Conservation (phyloP, 495 filamentous ascomycete species). For the Haplographium delicatum region DNA sequence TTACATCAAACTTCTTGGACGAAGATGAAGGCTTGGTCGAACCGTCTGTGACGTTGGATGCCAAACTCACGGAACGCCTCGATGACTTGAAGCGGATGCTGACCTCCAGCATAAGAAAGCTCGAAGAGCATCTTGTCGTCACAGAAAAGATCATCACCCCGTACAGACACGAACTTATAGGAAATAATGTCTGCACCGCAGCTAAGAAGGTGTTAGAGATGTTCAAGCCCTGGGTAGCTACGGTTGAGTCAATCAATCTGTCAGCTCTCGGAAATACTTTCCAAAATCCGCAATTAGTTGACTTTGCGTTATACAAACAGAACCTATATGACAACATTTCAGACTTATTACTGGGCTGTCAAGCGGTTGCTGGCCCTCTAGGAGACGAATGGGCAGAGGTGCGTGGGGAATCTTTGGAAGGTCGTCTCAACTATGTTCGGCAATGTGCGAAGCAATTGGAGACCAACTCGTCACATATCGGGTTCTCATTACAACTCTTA, state of each 20-base stretch:
- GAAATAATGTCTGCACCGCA: conserved; percentile 67
- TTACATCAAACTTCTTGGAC: conserved; percentile 74
- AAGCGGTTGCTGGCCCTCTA: conserved; percentile 80
- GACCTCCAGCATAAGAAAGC: conserved; percentile 70
- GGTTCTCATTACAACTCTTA: conserved; percentile 80
- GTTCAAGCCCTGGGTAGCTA: conserved; percentile 81
- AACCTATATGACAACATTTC: conserved; percentile 86
- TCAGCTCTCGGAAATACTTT: conserved; percentile 65
- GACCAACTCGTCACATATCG: conserved; percentile 77
- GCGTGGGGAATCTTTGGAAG: conserved; percentile 87
- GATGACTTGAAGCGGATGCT: conserved; percentile 80
- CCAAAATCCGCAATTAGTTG: conserved; percentile 78
- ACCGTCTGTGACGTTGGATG: conserved; percentile 66
- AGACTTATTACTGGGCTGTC: conserved; percentile 80
- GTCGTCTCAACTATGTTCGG: conserved; percentile 72
- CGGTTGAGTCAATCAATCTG: conserved; percentile 84
- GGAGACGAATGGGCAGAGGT: conserved; percentile 93
- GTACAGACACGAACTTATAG: conserved; percentile 63
- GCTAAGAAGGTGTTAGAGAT: conserved; percentile 75
- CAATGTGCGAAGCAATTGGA: conserved; percentile 74
- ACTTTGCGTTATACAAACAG: conserved; percentile 88
- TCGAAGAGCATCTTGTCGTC: conserved; percentile 77
- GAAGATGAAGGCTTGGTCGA: conserved; percentile 76
- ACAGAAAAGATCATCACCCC: conserved; percentile 72
- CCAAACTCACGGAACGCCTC: conserved; percentile 69